Base-by-base conservation (phyloP, 2,329 filamentous ascomycete genomes). In the Colletotrichum chrysophilum region DNA sequence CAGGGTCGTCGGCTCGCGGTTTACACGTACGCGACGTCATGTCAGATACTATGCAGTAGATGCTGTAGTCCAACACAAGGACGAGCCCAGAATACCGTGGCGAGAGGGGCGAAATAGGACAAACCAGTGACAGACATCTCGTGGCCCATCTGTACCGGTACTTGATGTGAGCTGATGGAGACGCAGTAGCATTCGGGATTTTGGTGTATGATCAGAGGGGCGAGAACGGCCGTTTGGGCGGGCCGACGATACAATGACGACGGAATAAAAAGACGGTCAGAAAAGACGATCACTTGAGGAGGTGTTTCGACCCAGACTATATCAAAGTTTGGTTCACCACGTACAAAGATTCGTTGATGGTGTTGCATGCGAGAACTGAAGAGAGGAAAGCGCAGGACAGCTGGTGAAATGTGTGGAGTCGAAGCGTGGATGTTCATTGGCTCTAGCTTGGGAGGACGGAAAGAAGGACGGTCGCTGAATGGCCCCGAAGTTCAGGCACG, bases 181-280 rank as follows among this genome's bases (percentile, higher is more conserved):
- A 24, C n/a, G 66, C 34, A 34, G 60, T 60, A 34, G 48, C 60
- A 60, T 66, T 71, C 71, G 52, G 61, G 24, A 71, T 26, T 61
- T 66, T 71, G 9, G 48, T 48, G 38, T 66, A 12, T 55, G 55
- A 64, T 62, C 36, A 38, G 55, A 72, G 58, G 38, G 68, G 52
- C 34, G 62, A 61, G 48, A 61, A 66, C 71, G 43, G 66, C 43
- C 32, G 43, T 38, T 18, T 56, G 60, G 21, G 30, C 38, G 30
- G 58, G 34, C 48, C 60, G 56, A 10, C 43, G 32, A 60, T n/a
- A 58, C 32, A 13, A 28, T 28, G n/a, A 34, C 56, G 38, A 32
- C 43, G 62, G 68, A 48, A 71, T 60, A 68, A 58, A 72, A 62
- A 66, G 55, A 72, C 62, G 38, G 73, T 67, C 73, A 61, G 61